Conservation (phyloP, 2,329 filamentous ascomycete genomes). For the Epichloe sylvatica region DNA sequence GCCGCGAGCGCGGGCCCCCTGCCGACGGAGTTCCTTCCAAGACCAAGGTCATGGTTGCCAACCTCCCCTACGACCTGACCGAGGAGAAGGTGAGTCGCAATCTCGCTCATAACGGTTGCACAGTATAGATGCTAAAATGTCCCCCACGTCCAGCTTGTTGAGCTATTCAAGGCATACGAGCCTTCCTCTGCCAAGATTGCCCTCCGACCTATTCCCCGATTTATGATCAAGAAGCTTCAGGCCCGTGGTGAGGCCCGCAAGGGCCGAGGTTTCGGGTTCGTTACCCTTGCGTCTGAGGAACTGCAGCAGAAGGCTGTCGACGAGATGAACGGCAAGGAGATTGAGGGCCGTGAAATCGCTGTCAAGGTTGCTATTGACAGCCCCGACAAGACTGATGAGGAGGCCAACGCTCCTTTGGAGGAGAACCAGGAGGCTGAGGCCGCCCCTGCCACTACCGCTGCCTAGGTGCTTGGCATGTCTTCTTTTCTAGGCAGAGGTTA, state of each 20-base stretch:
- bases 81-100: constrained; percentile 72
- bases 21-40: constrained; percentile 96
- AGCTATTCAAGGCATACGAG: constrained; percentile 86
- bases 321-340: constrained; percentile 99
- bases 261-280: constrained; percentile 97
- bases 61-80: constrained; percentile 93
- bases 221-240: constrained; percentile 99
- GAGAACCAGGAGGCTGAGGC: constrained; percentile 26
- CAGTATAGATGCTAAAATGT: not conserved
- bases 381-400: constrained; percentile 88
- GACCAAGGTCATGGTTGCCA: constrained; percentile 99
- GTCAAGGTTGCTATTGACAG: constrained; percentile 99
- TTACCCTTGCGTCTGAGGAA: constrained; percentile 89
- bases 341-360: constrained; percentile 95
- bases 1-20: constrained; percentile 72
- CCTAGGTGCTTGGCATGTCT: constrained; percentile 14
- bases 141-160: constrained; percentile 60
- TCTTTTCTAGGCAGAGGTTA: constrained; percentile 5
- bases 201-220: constrained; percentile 92
- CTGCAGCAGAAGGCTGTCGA: constrained; percentile 90
- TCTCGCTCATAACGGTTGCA: not conserved
- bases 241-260: constrained; percentile 96
- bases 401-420: constrained; percentile 47
- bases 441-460: constrained; percentile 16
- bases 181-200: constrained; percentile 96